Evolutionary conservation across 2,329 filamentous ascomycete genomes (phyloP), one percentile per base, ranked within the genome.

Genomic region (Epichloe baconii): DNA sequence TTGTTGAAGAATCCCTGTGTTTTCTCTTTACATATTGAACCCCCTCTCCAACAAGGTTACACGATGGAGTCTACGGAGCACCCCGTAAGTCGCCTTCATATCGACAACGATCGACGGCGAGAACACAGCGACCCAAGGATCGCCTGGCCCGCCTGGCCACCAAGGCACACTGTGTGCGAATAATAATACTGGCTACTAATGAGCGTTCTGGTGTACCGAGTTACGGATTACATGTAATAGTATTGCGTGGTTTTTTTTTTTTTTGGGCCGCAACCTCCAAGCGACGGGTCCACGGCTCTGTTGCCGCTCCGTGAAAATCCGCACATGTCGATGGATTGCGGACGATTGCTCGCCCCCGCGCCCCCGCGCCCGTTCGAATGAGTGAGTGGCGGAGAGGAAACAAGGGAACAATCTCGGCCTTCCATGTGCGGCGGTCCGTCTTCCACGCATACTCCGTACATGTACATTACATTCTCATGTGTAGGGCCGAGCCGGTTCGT

Each of bases 341-440:
- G 23, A 49, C 23, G n/a, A 7, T 34, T 23, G 21, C 10, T 37
- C 23, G 35, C 12, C 38, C 47, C 41, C 45, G 40, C 46, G 31
- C 44, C 48, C 41, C 37, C n/a, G 48, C 44, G 48, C 44, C 21
- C 31, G 19, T 38, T 36, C 19, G 10, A 21, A 19, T 17, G 40
- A 42, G 17, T 26, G 23, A 26, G 23, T 42, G 40, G 41, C 41
- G 41, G 45, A 44, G 15, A 14, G 45, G 21, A 17, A 15, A 42
- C 44, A 55, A 42, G 43, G 43, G 49, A 55, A 53, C 47, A 50
- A 40, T 50, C 52, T 54, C 52, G 51, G 57, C 54, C 53, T 59
- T 55, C 54, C 53, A 57, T 56, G 54, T 55, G 52, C 58, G 56
- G 55, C 59, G 55, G 55, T 52, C 56, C 57, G 54, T 61, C 59